A percentile compares a stretch with the other conserved stretches of the same genome.
phyloP scores from a whole-genome alignment of 352 stramenopile genomes.

The Phytophthora kernoviae region DNA sequence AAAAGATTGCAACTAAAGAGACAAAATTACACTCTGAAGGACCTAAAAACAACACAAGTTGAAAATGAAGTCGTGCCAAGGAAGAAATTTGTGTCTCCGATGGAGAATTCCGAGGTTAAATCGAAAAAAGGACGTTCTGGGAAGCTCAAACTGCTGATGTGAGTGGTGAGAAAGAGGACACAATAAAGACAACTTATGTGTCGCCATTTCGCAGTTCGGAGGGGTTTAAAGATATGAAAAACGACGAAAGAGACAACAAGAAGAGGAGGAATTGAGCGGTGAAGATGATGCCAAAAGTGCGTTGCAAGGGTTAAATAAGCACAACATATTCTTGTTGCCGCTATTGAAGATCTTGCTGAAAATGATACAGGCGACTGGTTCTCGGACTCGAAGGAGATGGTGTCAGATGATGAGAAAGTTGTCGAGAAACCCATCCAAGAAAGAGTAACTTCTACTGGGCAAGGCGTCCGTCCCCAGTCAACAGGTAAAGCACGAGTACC shows the following conservation, averaged over 20 bases:
- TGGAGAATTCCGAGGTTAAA: slow-evolving; percentile 7
- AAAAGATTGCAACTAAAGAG: neutral
- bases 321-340: slow-evolving; percentile 49
- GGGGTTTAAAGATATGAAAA: slow-evolving; percentile 35
- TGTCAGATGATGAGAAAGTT: slow-evolving; percentile 17
- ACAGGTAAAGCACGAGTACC: slow-evolving; percentile 1
- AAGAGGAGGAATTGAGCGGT: slow-evolving; percentile 21
- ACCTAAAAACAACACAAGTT: neutral
- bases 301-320: slow-evolving; percentile 27
- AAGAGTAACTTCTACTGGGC: neutral
- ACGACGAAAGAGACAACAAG: slow-evolving; percentile 16
- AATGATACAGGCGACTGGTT: slow-evolving; percentile 63
- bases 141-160: slow-evolving; percentile 22
- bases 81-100: slow-evolving; percentile 5
- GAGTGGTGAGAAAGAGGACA: slow-evolving; percentile 2
- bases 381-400: slow-evolving; percentile 59
- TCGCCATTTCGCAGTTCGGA: slow-evolving; percentile 58
- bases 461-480: neutral
- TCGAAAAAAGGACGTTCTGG: slow-evolving; percentile 39
- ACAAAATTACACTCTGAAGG: neutral
- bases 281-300: slow-evolving; percentile 37
- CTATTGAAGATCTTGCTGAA: slow-evolving; percentile 16
- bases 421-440: neutral
- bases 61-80: slow-evolving; percentile 4
- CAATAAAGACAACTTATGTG: slow-evolving; percentile 37